Conservation (phyloP, 768 basidiomycete genomes). For the Lentinula raphanica region DNA sequence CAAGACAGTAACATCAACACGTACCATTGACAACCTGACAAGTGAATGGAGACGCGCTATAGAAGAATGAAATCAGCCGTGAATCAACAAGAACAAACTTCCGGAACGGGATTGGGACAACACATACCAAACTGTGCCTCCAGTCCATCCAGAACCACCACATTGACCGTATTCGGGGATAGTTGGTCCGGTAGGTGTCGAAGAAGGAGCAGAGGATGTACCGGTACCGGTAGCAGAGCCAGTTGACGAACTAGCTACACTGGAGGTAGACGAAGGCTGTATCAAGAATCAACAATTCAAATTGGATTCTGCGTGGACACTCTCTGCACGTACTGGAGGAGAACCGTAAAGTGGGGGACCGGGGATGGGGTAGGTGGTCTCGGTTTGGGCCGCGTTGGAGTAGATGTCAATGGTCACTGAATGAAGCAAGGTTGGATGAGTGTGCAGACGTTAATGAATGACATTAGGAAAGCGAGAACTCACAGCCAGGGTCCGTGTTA, state of each 20-base stretch:
- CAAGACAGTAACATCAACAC: not conserved
- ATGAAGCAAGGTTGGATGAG: constrained; percentile 15
- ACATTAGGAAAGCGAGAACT: constrained; percentile 11
- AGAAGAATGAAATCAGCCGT: too few species aligned
- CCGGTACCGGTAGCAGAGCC: not conserved
- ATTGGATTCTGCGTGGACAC: not conserved
- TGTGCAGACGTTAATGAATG: constrained; percentile 16
- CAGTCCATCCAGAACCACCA: constrained; percentile 1
- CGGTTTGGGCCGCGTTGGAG: constrained; percentile 31
- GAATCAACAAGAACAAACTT: too few species aligned
- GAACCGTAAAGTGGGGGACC: constrained; percentile 32
- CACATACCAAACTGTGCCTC: not conserved
- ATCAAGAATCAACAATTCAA: not conserved
- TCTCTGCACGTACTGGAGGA: not conserved
- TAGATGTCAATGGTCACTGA: constrained; percentile 26
- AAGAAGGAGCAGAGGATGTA: not conserved
- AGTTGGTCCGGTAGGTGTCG: constrained; percentile 2
- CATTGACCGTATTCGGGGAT: constrained; percentile 1
- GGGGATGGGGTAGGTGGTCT: constrained; percentile 38
- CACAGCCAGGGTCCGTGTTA: constrained; percentile 37
- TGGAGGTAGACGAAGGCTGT: not conserved
- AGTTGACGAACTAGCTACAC: not conserved
- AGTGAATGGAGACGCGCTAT: constrained; percentile 2
- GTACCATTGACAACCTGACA: constrained; percentile 5
- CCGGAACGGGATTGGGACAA: too few species aligned